Evolutionary conservation across 768 basidiomycete genomes (phyloP), one percentile per base, ranked within the genome.

Genomic region (Harrya chromipes): DNA sequence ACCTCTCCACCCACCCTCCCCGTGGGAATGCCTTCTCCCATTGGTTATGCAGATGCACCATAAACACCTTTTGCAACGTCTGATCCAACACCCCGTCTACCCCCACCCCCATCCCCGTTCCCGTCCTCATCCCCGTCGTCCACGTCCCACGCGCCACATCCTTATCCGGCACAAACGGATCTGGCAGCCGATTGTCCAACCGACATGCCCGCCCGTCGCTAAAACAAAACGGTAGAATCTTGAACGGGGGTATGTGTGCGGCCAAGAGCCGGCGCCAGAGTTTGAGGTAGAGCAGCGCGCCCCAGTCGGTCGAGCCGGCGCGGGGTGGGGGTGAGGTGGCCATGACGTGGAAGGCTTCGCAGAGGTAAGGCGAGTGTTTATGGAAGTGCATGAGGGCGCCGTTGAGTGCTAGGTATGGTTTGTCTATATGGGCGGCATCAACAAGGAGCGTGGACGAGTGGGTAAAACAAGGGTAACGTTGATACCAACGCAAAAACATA

Each of bases 331-430:
- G 69, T 3, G 85, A 84, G 10, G 81, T 80, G 0, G 81, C 73
- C 84, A 99, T 97, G 61, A 93, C 74, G 66, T 95, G 85, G 72
- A 97, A 94, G 2, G 93, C 90, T 72, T 97, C 93, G 73, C 95
- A 97, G 37, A 99, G 84, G 72, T 97, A 99, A 2, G 95, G 92
- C 3, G 95, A 97, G 67, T 87, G 84, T 60, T 82, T 77, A 52
- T 78, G 79, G 74, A 99, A 99, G 68, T 87, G 88, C 88, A 97
- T 93, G 24, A 97, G 73, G 2, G 95, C 94, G 46, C 95, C 95
- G 64, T 97, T 97, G 43, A 97, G 78, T 2, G 90, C 82, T 46
- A 76, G 73, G 64, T 88, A 87, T 3, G 79, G 72, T 66, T 89
- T 87, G 70, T 88, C 87, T 88, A 58, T n/a, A 40, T 9, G 35